A percentile compares a stretch with the other conserved stretches of the same genome.
Conservation (phyloP, 2,329 filamentous ascomycete genomes). For the Diaporthe longicolla region DNA sequence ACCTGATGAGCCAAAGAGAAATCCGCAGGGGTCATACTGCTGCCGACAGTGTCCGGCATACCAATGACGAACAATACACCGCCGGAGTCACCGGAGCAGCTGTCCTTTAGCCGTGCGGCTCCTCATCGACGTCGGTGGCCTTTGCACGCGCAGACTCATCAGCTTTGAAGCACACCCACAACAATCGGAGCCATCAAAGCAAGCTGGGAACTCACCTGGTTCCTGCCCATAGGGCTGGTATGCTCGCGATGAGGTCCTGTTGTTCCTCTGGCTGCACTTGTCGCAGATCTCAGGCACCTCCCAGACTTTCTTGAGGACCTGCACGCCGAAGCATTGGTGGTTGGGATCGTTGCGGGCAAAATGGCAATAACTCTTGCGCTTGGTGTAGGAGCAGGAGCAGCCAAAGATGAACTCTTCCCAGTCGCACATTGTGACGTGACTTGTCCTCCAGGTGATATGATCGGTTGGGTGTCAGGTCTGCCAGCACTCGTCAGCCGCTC, state of each 20-base stretch:
- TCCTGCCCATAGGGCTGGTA: constrained; percentile 33
- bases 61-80: constrained; percentile 5
- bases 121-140: constrained; percentile 33
- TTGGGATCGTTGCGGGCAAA: constrained; percentile 79
- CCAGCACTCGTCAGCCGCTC: constrained; percentile 9
- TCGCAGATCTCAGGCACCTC: constrained; percentile 69
- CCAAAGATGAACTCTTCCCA: constrained; percentile 78
- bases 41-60: not conserved
- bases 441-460: not conserved
- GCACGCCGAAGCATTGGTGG: constrained; percentile 78
- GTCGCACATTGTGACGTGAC: constrained; percentile 71
- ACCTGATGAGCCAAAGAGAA: not conserved
- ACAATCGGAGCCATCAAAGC: not conserved
- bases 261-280: constrained; percentile 53
- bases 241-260: constrained; percentile 41
- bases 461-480: not conserved
- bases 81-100: not conserved
- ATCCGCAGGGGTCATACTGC: not conserved
- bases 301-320: constrained; percentile 74
- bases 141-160: constrained; percentile 2
- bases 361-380: constrained; percentile 80
- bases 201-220: constrained; percentile 18
- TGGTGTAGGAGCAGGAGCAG: constrained; percentile 73
- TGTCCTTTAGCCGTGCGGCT: constrained; percentile 24
- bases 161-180: not conserved